These are phyloP conservation scores for Yamadazyma oceani DNA, from an alignment of 1,139 yeast genomes.

Conservation along the genomic window DNA sequence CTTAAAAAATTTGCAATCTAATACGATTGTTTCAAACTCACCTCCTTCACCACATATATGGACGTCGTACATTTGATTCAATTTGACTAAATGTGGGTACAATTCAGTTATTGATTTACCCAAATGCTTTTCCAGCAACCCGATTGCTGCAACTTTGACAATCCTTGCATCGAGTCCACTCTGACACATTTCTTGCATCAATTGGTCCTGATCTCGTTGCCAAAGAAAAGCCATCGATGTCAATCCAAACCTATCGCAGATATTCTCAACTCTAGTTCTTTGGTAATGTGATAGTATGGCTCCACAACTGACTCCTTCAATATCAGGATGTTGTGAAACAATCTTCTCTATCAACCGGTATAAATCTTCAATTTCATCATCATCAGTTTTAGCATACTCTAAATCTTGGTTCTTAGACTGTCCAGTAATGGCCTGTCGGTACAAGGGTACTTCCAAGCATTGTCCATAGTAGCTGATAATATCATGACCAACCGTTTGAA, in stretches of 20 bases:
- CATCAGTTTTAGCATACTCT: constrained; percentile 62
- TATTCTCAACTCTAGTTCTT: constrained; percentile 88
- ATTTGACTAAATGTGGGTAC: constrained; percentile 54
- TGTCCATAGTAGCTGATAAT: constrained; percentile 63
- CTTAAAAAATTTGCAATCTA: constrained; percentile 83
- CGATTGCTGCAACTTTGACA: constrained; percentile 91
- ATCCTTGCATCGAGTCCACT: constrained; percentile 79
- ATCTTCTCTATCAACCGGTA: constrained; percentile 50
- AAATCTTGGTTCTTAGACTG: constrained; percentile 61
- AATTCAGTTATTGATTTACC: constrained; percentile 66
- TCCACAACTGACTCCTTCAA: constrained; percentile 89
- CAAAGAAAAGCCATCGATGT: constrained; percentile 76
- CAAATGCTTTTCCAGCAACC: constrained; percentile 63
- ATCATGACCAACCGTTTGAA: constrained; percentile 96
- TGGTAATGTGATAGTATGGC: constrained; percentile 94
- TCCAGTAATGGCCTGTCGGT: constrained; percentile 66
- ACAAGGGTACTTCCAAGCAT: constrained; percentile 79
- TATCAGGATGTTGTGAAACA: constrained; percentile 58
- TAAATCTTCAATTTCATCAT: constrained; percentile 89
- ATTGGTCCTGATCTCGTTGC: constrained; percentile 80
- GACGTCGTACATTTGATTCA: constrained; percentile 71
- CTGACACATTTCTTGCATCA: constrained; percentile 79
- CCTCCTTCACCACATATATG: constrained; percentile 99
- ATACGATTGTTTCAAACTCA: constrained; percentile 88
- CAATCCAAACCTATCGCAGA: constrained; percentile 71